Base-by-base conservation (phyloP, 1,284 basidiomycete genomes). In the Cryptococcus sp. region DNA sequence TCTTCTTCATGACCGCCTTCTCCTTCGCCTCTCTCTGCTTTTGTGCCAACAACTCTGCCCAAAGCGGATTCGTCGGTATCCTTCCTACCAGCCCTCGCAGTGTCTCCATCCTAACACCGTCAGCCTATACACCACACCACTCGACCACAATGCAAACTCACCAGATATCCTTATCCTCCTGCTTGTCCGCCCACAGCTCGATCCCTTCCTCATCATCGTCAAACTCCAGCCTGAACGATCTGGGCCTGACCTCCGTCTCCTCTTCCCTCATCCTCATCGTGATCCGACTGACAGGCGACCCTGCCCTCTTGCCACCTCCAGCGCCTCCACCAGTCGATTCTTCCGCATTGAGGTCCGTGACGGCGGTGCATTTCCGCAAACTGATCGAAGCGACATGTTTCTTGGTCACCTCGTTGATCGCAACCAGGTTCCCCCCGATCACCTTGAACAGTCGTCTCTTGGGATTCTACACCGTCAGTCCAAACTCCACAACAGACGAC, bases 341-440 rank as follows among this genome's bases (percentile, higher is more conserved):
- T 18, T 48, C 52, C 11, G 69, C 26, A 77, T 77, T 26, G 76
- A 86, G 80, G 63, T 95, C 90, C 55, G 86, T 82, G 3, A 97
- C 78, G 0, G 78, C 75, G 5, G 83, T 75, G 5, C 88, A 90
- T 68, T 90, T 86, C 68, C 86, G 85, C 18, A 98, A 77, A 69
- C 95, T 89, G 57, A 97, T 95, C 26, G 86, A 90, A 19, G 88
- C 82, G 1, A 84, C 93, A 1, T 88, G 84, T 60, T 84, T 87
- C 76, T 87, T 91, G 22, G 94, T 97, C 3, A 97, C 84, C 62
- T 97, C 90, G 63, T 88, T 94, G 76, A 87, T 94, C 2, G 93
- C 91, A 40, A 97, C 80, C 39, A 97, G 77, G 59, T 82, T 86
- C 12, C 86, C 82, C 4, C 94, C 93, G 45, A 90, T 85, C 5